phyloP scores from a whole-genome alignment of 202 grass and related monocot genomes.

The Saccharum hybrid region DNA sequence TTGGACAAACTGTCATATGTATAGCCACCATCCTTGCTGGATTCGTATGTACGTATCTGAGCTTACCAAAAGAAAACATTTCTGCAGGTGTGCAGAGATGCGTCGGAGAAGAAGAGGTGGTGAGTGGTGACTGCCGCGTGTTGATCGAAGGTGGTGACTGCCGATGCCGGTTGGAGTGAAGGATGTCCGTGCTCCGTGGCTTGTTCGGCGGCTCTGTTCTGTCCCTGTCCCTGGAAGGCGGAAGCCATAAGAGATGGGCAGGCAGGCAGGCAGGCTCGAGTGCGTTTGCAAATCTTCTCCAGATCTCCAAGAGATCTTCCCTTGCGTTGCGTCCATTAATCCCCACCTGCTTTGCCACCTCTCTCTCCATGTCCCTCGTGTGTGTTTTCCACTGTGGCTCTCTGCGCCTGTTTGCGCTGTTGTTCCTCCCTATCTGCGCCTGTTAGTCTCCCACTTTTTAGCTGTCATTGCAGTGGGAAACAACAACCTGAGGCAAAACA shows the following conservation, averaged over 20 bases:
- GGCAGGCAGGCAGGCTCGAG: background rate
- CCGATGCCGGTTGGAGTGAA: conserved; percentile 7
- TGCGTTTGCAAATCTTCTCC: conserved; percentile 30
- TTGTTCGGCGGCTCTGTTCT: background rate
- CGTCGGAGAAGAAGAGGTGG: conserved; percentile 45
- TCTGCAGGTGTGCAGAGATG: conserved; percentile 52
- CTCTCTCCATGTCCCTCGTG: background rate
- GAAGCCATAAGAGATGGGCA: conserved; percentile 36
- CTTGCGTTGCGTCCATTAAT: background rate
- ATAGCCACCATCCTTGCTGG: background rate
- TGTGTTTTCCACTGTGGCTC: conserved; percentile 37
- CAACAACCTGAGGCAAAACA: conserved; percentile 57
- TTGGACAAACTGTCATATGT: background rate
- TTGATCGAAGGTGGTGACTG: conserved; percentile 5
- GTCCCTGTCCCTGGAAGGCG: conserved; percentile 30
- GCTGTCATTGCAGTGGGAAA: conserved; percentile 80
- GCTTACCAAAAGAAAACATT: background rate
- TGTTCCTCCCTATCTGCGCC: conserved; percentile 29
- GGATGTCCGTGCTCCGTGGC: background rate
- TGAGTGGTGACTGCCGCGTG: conserved; percentile 7
- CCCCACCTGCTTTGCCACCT: background rate
- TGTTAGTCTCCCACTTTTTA: conserved; percentile 52
- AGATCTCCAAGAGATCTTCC: conserved; percentile 54
- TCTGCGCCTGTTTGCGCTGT: background rate
- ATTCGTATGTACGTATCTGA: too few species aligned